Conservation (phyloP, 148 eudicot species). For the Limonium bicolor region DNA sequence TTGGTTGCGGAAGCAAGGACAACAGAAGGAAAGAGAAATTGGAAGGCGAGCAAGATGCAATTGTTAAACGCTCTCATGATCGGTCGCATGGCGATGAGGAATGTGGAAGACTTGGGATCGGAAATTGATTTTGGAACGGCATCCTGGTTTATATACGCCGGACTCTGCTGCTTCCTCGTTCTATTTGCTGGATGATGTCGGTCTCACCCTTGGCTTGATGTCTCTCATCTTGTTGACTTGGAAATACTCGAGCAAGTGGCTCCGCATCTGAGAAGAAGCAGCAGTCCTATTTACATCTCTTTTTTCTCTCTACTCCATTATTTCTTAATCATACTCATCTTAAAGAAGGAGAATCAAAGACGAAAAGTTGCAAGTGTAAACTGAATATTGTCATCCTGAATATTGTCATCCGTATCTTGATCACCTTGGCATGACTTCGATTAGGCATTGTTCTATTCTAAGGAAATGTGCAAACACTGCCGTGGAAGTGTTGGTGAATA, state of each 20-base stretch:
- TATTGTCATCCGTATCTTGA: background rate
- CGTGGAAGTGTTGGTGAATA: too few species aligned
- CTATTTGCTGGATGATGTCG: conserved; percentile 95
- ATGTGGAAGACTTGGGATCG: conserved; percentile 5
- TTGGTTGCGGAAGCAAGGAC: background rate
- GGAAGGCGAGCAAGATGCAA: conserved; percentile 20
- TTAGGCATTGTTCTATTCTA: background rate
- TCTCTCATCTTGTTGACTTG: conserved; percentile 82
- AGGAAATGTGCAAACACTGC: too few species aligned
- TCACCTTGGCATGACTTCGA: background rate
- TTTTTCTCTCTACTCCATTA: background rate
- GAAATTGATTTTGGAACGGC: conserved; percentile 51
- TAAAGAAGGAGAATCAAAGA: background rate
- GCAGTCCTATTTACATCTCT: conserved; percentile 10
- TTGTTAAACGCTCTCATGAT: conserved; percentile 29
- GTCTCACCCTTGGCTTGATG: conserved; percentile 85
- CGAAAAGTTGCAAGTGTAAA: background rate
- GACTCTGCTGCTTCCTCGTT: conserved; percentile 42
- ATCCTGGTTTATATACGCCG: conserved; percentile 50
- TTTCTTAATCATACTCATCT: too few species aligned
- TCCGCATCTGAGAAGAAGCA: conserved; percentile 53
- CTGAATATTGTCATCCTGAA: background rate
- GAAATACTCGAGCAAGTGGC: conserved; percentile 92
- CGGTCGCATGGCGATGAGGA: conserved; percentile 19
- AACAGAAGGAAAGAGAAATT: background rate